phyloP scores from a whole-genome alignment of 2,329 filamentous ascomycete genomes.

The Dichotomopilus funicola region DNA sequence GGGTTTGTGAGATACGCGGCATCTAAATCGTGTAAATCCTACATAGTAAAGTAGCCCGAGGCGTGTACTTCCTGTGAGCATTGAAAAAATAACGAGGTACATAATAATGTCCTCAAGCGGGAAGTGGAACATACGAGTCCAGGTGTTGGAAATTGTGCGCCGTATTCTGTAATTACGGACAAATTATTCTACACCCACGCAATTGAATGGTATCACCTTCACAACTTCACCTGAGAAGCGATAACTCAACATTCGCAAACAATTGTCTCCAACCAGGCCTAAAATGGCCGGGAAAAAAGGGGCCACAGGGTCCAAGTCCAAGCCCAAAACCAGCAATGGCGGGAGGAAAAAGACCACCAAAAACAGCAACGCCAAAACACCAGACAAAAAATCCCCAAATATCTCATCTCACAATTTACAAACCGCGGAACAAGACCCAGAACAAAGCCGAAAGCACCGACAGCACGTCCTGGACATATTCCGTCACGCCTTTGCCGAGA shows the following conservation, averaged over 20 bases:
- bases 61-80: too few species aligned
- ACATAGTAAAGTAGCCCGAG: too few species aligned
- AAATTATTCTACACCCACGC: too few species aligned
- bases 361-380: not conserved
- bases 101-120: too few species aligned
- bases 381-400: not conserved
- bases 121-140: too few species aligned
- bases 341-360: not conserved
- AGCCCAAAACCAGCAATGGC: not conserved
- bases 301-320: not conserved
- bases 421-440: not conserved
- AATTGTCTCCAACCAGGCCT: not conserved
- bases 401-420: not conserved
- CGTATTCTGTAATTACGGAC: too few species aligned
- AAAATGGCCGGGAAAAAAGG: slow-evolving; percentile 7
- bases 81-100: too few species aligned
- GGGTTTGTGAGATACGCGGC: too few species aligned
- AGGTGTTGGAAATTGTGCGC: too few species aligned
- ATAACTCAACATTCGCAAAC: slow-evolving; percentile 4
- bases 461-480: slow-evolving; percentile 62
- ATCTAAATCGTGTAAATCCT: too few species aligned
- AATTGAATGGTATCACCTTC: too few species aligned
- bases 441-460: slow-evolving; percentile 17
- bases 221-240: too few species aligned
- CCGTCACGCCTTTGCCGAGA: slow-evolving; percentile 51